Evolutionary conservation across 1,284 basidiomycete genomes (phyloP).

Genomic region (Exobasidium cylindrosporum): DNA sequence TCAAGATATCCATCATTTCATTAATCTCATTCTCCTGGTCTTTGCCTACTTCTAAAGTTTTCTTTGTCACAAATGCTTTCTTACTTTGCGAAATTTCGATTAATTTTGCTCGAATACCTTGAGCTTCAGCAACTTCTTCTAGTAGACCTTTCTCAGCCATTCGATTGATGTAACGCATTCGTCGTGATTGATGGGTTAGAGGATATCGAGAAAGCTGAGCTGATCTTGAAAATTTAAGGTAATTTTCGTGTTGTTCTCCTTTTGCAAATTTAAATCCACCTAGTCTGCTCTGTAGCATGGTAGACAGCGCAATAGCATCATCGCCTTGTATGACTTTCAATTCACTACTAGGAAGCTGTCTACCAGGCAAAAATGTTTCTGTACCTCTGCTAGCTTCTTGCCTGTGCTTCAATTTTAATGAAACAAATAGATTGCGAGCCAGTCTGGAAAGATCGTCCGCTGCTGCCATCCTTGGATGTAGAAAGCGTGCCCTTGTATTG

Average conservation of each 20-base stretch:
- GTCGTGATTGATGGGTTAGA: neutral
- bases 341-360: neutral
- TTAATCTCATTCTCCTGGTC: neutral
- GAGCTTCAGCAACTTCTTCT: neutral
- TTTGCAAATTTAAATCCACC: neutral
- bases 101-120: neutral
- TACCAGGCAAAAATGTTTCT: neutral
- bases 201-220: neutral
- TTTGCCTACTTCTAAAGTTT: neutral
- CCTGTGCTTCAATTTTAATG: neutral
- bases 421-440: neutral
- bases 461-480: neutral
- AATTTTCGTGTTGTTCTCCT: neutral
- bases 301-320: neutral
- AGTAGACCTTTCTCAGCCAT: neutral
- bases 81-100: neutral
- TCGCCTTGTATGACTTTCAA: neutral
- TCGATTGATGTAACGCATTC: neutral
- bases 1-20: neutral
- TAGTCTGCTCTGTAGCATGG: neutral
- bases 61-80: neutral
- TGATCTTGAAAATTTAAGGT: neutral
- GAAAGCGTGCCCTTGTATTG: neutral
- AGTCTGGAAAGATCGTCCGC: neutral
- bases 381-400: neutral